A percentile compares a stretch with the other conserved stretches of the same genome.
Conservation (phyloP, 2,329 filamentous ascomycete species). For the Fusarium buxicola region DNA sequence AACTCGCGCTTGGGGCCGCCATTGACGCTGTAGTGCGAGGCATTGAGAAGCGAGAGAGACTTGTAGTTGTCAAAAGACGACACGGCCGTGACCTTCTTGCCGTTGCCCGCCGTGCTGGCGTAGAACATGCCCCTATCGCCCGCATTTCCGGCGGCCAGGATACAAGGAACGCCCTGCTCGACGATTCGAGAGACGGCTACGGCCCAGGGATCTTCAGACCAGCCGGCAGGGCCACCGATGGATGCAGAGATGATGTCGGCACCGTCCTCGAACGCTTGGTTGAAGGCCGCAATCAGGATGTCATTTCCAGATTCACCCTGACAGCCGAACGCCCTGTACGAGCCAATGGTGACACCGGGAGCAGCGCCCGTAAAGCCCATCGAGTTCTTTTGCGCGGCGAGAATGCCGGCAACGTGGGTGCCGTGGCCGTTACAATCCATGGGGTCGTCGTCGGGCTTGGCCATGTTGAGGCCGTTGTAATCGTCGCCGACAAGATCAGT, state of each 20-base stretch:
- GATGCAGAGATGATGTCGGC: conserved; percentile 68
- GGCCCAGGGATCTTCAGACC: conserved; percentile 64
- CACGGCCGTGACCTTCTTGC: conserved; percentile 60
- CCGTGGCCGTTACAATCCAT: conserved; percentile 70
- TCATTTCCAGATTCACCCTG: conserved; percentile 63
- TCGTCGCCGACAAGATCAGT: conserved; percentile 68
- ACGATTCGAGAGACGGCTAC: conserved; percentile 64
- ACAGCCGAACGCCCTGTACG: conserved; percentile 70
- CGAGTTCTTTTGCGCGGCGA: conserved; percentile 66
- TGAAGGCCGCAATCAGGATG: conserved; percentile 68
- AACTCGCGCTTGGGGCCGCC: conserved; percentile 52
- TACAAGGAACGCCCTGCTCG: conserved; percentile 63
- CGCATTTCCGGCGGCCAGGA: conserved; percentile 64
- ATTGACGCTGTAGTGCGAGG: conserved; percentile 56
- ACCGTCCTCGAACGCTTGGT: conserved; percentile 70
- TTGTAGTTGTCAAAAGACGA: conserved; percentile 62
- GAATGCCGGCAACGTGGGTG: conserved; percentile 71
- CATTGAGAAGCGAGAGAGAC: conserved; percentile 56
- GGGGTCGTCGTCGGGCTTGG: conserved; percentile 62
- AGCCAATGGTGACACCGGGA: conserved; percentile 65
- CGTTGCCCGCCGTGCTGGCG: conserved; percentile 60
- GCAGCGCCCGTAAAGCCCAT: conserved; percentile 69
- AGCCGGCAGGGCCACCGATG: conserved; percentile 63
- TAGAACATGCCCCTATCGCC: conserved; percentile 62
- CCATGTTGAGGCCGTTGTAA: conserved; percentile 56